phyloP scores from a whole-genome alignment of 2,329 filamentous ascomycete species.

The Laburnicola sp. region DNA sequence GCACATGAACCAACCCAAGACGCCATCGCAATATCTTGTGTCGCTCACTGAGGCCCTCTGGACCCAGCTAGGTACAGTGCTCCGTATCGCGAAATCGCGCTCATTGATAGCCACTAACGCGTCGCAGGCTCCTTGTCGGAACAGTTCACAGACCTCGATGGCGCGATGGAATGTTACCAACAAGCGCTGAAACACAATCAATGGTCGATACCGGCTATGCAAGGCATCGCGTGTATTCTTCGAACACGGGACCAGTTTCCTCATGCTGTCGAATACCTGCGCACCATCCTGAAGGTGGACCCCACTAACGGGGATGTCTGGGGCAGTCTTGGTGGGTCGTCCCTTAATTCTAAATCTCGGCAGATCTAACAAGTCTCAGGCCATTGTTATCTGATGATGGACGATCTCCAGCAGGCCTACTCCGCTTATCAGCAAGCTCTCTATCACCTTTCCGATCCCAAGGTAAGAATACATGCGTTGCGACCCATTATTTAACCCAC shows the following conservation, averaged over 20 bases:
- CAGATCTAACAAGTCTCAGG: constrained; percentile 55
- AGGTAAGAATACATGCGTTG: constrained; percentile 57
- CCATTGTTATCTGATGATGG: constrained; percentile 99
- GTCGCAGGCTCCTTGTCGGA: constrained; percentile 78
- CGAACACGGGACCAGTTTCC: constrained; percentile 91
- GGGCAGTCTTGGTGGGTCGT: constrained; percentile 80
- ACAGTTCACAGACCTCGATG: constrained; percentile 82
- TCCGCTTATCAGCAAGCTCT: constrained; percentile 94
- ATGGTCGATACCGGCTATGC: constrained; percentile 89
- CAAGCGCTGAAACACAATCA: constrained; percentile 79
- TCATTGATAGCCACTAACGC: constrained; percentile 25
- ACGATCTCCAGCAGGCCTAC: constrained; percentile 95
- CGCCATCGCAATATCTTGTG: constrained; percentile 73
- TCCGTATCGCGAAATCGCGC: constrained; percentile 6
- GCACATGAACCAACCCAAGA: constrained; percentile 61
- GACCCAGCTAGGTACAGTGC: constrained; percentile 81
- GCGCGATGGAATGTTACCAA: constrained; percentile 88
- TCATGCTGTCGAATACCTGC: constrained; percentile 89
- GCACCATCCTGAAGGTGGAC: constrained; percentile 88
- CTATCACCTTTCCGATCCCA: constrained; percentile 89
- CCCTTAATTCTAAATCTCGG: neutral
- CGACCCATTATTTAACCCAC: neutral
- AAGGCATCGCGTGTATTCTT: constrained; percentile 87
- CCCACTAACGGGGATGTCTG: constrained; percentile 89
- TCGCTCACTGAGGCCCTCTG: constrained; percentile 85